These are phyloP conservation scores for Aplosporella prunicola DNA, from an alignment of 2,329 filamentous ascomycete species.

Conservation along the genomic window DNA sequence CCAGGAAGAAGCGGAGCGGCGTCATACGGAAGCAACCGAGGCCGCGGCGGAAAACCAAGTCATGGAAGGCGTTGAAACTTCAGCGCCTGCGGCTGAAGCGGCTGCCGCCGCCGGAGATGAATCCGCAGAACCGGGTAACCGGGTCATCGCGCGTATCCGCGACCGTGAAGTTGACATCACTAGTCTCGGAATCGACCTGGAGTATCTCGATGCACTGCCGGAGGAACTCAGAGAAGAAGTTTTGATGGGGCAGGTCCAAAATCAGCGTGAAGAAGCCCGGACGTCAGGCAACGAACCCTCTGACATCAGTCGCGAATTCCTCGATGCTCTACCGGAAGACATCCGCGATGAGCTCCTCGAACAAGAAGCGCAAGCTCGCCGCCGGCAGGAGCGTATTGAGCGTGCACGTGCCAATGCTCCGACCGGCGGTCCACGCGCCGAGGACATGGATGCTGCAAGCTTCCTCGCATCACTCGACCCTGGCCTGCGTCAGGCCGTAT, in stretches of 20 bases:
- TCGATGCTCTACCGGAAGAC: conserved; percentile 84
- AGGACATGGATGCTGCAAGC: conserved; percentile 86
- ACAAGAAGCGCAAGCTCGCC: conserved; percentile 80
- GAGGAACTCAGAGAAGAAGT: conserved; percentile 96
- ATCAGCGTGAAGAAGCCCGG: conserved; percentile 66
- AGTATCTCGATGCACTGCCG: conserved; percentile 93
- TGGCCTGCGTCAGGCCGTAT: conserved; percentile 70
- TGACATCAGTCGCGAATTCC: conserved; percentile 85
- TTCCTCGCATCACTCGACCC: conserved; percentile 87
- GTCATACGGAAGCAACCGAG: conserved; percentile 20
- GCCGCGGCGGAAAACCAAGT: conserved; percentile 36
- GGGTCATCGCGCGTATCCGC: conserved; percentile 73
- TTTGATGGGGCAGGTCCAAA: conserved; percentile 79
- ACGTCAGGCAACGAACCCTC: conserved; percentile 58
- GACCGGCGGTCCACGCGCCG: conserved; percentile 44
- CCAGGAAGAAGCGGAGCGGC: conserved; percentile 18
- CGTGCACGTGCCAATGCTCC: conserved; percentile 54
- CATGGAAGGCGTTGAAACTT: conserved; percentile 70
- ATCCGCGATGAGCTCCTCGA: conserved; percentile 84
- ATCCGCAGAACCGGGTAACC: conserved; percentile 27
- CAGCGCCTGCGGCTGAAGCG: conserved; percentile 32
- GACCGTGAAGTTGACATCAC: conserved; percentile 89
- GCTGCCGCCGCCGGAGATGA: conserved; percentile 38
- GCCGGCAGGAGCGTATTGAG: conserved; percentile 72
- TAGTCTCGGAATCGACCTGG: conserved; percentile 83